These are phyloP conservation scores for Vanderwaltozyma polyspora DNA, from an alignment of 805 yeast genomes.

Conservation along the genomic window DNA sequence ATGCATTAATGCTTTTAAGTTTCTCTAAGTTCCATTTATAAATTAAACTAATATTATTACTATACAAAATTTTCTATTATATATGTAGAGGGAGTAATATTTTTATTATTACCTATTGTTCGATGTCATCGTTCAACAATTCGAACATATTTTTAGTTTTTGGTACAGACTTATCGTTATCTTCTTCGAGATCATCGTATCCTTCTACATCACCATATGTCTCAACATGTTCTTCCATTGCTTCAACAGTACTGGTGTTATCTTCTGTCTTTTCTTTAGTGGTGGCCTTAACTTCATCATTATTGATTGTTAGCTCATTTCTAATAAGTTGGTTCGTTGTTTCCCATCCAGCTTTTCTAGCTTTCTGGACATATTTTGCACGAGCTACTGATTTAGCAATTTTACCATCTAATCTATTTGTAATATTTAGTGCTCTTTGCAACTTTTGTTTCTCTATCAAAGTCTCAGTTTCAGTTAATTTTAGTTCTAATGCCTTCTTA, in stretches of 20 bases:
- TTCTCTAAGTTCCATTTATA: too few relatives aligned
- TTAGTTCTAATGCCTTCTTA: constrained; percentile 17
- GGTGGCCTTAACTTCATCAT: background rate
- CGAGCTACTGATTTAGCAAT: constrained; percentile 54
- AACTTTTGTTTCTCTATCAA: constrained; percentile 29
- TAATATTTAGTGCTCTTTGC: constrained; percentile 40
- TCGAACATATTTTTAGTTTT: constrained; percentile 2
- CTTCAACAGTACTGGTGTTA: constrained; percentile 1
- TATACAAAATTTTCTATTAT: too few relatives aligned
- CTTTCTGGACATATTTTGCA: constrained; percentile 47
- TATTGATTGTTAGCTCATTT: constrained; percentile 12
- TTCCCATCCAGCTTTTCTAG: constrained; percentile 69
- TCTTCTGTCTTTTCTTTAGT: background rate
- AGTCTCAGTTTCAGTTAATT: constrained; percentile 17
- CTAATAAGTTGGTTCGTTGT: constrained; percentile 43
- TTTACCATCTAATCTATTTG: constrained; percentile 48
- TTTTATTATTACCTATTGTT: too few relatives aligned
- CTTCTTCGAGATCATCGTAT: background rate
- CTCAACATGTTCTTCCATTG: constrained; percentile 1
- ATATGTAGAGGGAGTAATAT: too few relatives aligned
- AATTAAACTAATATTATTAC: too few relatives aligned
- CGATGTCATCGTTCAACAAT: background rate
- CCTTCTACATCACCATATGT: constrained; percentile 4
- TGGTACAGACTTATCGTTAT: background rate
- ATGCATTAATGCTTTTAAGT: too few relatives aligned